Base-by-base conservation (phyloP, 352 stramenopile species). In the Pythium aristosporum region DNA sequence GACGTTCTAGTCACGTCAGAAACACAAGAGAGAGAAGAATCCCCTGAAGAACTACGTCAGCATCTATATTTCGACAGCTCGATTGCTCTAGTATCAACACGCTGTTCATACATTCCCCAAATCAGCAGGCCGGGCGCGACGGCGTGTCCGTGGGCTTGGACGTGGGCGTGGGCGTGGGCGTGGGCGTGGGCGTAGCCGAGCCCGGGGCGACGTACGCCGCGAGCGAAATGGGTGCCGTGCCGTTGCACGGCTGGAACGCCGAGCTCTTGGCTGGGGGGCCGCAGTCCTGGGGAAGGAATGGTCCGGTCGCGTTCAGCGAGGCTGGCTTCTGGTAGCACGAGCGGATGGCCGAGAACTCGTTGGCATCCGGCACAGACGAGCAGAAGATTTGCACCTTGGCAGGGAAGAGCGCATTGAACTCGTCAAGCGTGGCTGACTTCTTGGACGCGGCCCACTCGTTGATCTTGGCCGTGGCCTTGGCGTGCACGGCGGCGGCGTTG, bases 371-470 rank as follows among this genome's bases (percentile, higher is more conserved):
- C 9, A 74, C 64, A 34, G 61, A 73, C 43, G 81, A 89, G 76
- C 84, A 92, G 21, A 89, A 71, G 5, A 92, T 73, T 54, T 88
- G 82, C 16, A 90, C 74, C 7, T 80, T 63, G 56, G 88, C 76
- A 10, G 79, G 61, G 68, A 86, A 91, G 50, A 92, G 63, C 36
- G 73, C 72, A 55, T 64, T 61, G 51, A 76, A 70, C 18, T 61
- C 65, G 12, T 50, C 65, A 39, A 73, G 54, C 21, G 69, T 69
- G 41, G 52, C 58, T 1, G 64, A 59, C 59, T 65, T 65, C n/a
- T 12, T 46, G 7, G 53, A 30, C 15, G 50, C 60, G 21, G 81
- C 84, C 78, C 79, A 88, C 48, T 64, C 55, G 66, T 82, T 83
- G 69, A 92, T 76, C 71, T 89, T 77, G 48, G 68, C 32, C 10